Percentiles rank a stretch among this genome's conserved stretches.
Conservation (phyloP, 305 asterid genomes). For the Rubia peregrina region DNA sequence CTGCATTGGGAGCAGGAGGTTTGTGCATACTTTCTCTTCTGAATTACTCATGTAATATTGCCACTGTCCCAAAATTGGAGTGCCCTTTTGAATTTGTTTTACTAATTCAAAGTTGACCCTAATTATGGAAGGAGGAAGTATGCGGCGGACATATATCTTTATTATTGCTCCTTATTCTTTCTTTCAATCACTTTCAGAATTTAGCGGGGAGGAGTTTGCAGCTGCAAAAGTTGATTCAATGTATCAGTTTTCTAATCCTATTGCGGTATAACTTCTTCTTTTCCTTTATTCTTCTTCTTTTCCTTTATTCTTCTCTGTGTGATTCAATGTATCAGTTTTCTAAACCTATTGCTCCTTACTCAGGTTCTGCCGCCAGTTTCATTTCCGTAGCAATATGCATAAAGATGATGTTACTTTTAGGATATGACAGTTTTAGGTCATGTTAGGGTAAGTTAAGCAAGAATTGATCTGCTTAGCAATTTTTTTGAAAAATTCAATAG, state of each 20-base stretch:
- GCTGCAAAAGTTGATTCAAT: conserved; percentile 78
- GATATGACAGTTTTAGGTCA: too few relatives aligned
- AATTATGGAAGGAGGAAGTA: neutral
- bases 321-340: too few relatives aligned
- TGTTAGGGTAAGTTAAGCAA: too few relatives aligned
- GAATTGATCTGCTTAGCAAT: too few relatives aligned
- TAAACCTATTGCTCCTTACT: too few relatives aligned
- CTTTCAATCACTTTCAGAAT: conserved; percentile 45
- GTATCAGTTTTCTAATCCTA: conserved; percentile 80
- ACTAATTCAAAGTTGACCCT: too few relatives aligned
- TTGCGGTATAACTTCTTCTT: conserved; percentile 45
- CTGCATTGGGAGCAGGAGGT: conserved; percentile 94
- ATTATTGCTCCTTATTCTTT: neutral
- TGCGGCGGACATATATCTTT: neutral
- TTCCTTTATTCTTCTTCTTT: conserved; percentile 2
- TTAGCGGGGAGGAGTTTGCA: conserved; percentile 61
- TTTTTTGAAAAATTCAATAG: too few relatives aligned
- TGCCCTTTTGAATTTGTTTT: neutral
- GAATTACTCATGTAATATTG: neutral
- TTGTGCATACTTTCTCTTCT: conserved; percentile 18
- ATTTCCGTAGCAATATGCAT: too few relatives aligned
- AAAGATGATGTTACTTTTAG: too few relatives aligned
- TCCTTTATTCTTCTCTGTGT: neutral
- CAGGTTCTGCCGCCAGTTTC: too few relatives aligned
- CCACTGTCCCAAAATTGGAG: neutral